These are phyloP conservation scores for Cokeromyces recurvatus DNA, from an alignment of 371 early-diverging fungal genomes.

Conservation along the genomic window DNA sequence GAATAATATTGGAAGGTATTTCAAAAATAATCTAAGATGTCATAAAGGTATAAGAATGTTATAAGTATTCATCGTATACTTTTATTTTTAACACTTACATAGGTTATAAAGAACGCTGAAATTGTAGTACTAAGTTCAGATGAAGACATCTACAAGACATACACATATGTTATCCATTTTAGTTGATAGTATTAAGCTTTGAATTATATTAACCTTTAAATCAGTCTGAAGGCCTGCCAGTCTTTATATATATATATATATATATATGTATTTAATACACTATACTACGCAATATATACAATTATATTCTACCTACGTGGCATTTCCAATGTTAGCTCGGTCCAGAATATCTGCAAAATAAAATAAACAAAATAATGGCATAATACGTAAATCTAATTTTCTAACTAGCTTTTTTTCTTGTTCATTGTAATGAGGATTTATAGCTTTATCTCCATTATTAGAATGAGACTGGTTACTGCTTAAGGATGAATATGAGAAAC, in stretches of 20 bases:
- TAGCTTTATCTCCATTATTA: too few relatives aligned
- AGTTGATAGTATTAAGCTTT: neutral
- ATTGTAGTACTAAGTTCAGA: slow-evolving; percentile 19
- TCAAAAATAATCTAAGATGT: slow-evolving; percentile 35
- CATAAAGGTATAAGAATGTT: neutral
- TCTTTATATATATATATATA: too few relatives aligned
- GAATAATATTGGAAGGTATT: slow-evolving; percentile 37
- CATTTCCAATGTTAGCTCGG: slow-evolving; percentile 34
- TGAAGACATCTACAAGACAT: slow-evolving; percentile 19
- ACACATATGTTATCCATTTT: slow-evolving; percentile 1
- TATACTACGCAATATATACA: too few relatives aligned
- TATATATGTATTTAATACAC: too few relatives aligned
- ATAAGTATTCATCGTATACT: neutral
- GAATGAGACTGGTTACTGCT: too few relatives aligned
- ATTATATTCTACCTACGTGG: too few relatives aligned
- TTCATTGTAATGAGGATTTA: neutral
- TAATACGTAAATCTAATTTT: slow-evolving; percentile 29
- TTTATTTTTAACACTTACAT: slow-evolving; percentile 12
- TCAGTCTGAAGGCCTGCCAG: slow-evolving; percentile 21
- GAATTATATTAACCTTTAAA: slow-evolving; percentile 9
- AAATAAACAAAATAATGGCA: slow-evolving; percentile 40
- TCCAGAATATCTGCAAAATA: slow-evolving; percentile 40
- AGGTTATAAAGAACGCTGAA: slow-evolving; percentile 32
- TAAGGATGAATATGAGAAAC: too few relatives aligned
- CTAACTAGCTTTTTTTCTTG: slow-evolving; percentile 27